Conservation (phyloP, 148 eudicot species). For the Fallopia convolvulus region DNA sequence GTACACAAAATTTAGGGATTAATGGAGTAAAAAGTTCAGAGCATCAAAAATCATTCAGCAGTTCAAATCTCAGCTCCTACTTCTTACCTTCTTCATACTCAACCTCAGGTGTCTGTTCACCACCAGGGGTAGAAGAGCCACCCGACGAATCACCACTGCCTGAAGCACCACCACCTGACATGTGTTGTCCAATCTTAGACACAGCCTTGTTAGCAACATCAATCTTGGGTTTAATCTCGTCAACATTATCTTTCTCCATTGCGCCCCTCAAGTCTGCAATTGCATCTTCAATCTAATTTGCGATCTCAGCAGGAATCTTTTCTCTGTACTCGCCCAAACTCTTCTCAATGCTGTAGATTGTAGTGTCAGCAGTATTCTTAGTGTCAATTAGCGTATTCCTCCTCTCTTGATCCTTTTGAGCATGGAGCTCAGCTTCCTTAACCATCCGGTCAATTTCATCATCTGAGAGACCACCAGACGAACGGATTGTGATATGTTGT, state of each 20-base stretch:
- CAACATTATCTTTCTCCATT: constrained; percentile 50
- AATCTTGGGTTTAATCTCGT: constrained; percentile 70
- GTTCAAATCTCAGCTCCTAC: constrained; percentile 12
- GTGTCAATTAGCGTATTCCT: constrained; percentile 70
- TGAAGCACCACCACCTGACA: constrained; percentile 52
- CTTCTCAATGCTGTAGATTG: constrained; percentile 84
- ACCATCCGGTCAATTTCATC: constrained; percentile 86
- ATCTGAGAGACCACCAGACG: constrained; percentile 87
- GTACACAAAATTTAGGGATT: constrained; percentile 8
- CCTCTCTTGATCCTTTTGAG: constrained; percentile 80
- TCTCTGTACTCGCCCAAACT: constrained; percentile 72
- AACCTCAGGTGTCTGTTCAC: constrained; percentile 82
- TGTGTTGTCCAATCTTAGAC: constrained; percentile 88
- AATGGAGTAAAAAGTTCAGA: background rate
- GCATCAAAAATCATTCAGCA: background rate
- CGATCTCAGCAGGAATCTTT: constrained; percentile 65
- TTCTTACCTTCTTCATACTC: constrained; percentile 94
- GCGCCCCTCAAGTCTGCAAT: constrained; percentile 64
- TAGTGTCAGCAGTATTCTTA: constrained; percentile 76
- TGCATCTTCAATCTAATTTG: constrained; percentile 65
- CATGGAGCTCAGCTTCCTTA: constrained; percentile 78
- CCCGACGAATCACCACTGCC: constrained; percentile 31
- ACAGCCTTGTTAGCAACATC: constrained; percentile 85
- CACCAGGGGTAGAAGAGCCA: constrained; percentile 56
- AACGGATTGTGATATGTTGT: constrained; percentile 86